Percentiles rank a stretch among this genome's conserved stretches.
Evolutionary conservation across 2,329 filamentous ascomycete genomes (phyloP).

Genomic region (Sclerotinia glacialis): DNA sequence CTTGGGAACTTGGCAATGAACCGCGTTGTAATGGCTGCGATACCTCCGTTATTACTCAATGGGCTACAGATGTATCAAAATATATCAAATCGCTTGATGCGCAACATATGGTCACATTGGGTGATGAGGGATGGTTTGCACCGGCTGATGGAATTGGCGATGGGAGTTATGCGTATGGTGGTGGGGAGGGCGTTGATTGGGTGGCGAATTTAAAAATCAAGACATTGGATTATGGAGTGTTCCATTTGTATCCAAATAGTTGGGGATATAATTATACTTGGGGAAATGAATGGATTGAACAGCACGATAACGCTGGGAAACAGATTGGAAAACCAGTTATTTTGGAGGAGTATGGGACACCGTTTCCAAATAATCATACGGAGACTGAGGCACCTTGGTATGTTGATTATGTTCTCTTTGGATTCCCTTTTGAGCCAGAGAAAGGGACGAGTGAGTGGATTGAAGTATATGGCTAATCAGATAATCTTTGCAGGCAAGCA

Average conservation of each 20-base stretch:
- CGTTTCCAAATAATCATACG: slow-evolving; percentile 32
- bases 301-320: slow-evolving; percentile 44
- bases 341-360: slow-evolving; percentile 43
- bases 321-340: slow-evolving; percentile 43
- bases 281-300: slow-evolving; percentile 48
- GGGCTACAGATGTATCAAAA: slow-evolving; percentile 55
- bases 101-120: slow-evolving; percentile 60
- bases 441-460: too few species aligned
- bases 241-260: slow-evolving; percentile 50
- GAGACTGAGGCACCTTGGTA: slow-evolving; percentile 29
- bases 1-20: slow-evolving; percentile 68
- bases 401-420: neutral
- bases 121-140: slow-evolving; percentile 60
- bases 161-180: slow-evolving; percentile 46
- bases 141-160: slow-evolving; percentile 40
- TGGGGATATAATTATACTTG: slow-evolving; percentile 44
- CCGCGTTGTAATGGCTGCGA: slow-evolving; percentile 60
- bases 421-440: neutral
- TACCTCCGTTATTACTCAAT: slow-evolving; percentile 55
- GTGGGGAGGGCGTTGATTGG: slow-evolving; percentile 49
- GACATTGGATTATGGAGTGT: slow-evolving; percentile 52
- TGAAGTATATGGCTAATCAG: neutral
- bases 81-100: slow-evolving; percentile 64
- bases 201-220: slow-evolving; percentile 47
- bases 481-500: slow-evolving; percentile 26